phyloP scores from a whole-genome alignment of 345 rosid genomes.

The Physaria fendleri region DNA sequence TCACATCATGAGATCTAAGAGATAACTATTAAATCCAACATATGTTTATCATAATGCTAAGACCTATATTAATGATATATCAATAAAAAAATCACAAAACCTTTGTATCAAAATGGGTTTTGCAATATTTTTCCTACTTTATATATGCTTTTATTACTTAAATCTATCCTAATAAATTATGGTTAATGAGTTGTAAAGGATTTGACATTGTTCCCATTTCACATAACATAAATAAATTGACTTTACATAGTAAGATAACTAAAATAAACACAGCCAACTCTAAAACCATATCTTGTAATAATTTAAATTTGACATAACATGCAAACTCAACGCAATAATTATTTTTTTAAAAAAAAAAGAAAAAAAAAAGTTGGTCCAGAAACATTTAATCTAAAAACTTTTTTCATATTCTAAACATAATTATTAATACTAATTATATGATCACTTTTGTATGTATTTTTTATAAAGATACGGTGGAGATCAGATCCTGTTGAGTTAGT shows the following conservation, averaged over 20 bases:
- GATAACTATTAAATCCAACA: not conserved
- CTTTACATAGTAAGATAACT: slow-evolving; percentile 17
- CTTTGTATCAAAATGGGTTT: not conserved
- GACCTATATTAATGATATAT: not conserved
- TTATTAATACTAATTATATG: slow-evolving; percentile 16
- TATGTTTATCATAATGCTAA: not conserved
- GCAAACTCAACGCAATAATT: slow-evolving; percentile 27
- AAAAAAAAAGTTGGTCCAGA: slow-evolving; percentile 24
- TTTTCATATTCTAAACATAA: not conserved
- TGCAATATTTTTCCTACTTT: not conserved
- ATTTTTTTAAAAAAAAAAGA: too few species aligned
- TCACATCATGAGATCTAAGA: not conserved
- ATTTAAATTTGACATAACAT: slow-evolving; percentile 30
- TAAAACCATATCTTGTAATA: slow-evolving; percentile 13
- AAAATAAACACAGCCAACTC: slow-evolving; percentile 22
- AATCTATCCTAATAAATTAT: not conserved
- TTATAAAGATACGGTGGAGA: slow-evolving; percentile 33
- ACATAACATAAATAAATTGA: slow-evolving; percentile 11
- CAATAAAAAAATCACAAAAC: not conserved
- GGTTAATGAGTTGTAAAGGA: slow-evolving; percentile 24
- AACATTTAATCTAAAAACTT: slow-evolving; percentile 24
- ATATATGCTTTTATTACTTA: not conserved
- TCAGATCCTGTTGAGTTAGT: slow-evolving; percentile 22
- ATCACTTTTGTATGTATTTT: slow-evolving; percentile 19
- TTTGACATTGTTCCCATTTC: slow-evolving; percentile 22